These are phyloP conservation scores for Lipomyces starkeyi DNA, from an alignment of 805 yeast species.

Conservation along the genomic window DNA sequence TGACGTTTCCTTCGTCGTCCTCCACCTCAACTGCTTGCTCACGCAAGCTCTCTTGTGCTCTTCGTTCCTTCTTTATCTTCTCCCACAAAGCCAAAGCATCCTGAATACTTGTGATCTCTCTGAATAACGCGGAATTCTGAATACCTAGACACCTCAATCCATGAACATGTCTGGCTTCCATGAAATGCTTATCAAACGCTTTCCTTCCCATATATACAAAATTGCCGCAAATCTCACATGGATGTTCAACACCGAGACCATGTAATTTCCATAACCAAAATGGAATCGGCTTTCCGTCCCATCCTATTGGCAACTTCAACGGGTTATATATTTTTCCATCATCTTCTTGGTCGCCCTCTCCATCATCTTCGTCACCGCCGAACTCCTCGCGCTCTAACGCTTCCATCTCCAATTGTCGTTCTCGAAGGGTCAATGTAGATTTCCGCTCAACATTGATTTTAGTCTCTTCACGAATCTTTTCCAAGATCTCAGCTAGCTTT, in stretches of 20 bases:
- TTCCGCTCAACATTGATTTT: slow-evolving; percentile 67
- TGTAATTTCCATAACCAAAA: slow-evolving; percentile 89
- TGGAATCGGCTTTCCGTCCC: slow-evolving; percentile 92
- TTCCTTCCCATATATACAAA: slow-evolving; percentile 72
- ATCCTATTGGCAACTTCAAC: slow-evolving; percentile 74
- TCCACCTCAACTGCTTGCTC: slow-evolving; percentile 80
- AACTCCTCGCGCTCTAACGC: slow-evolving; percentile 47
- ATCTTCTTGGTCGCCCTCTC: slow-evolving; percentile 46
- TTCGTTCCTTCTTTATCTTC: slow-evolving; percentile 49
- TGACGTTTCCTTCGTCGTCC: slow-evolving; percentile 90
- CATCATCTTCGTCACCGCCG: slow-evolving; percentile 40
- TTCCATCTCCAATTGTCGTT: slow-evolving; percentile 61
- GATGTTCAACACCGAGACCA: slow-evolving; percentile 74
- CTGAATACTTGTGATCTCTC: slow-evolving; percentile 66
- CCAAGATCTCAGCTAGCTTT: slow-evolving; percentile 49
- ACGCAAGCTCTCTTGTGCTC: slow-evolving; percentile 50
- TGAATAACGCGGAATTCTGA: slow-evolving; percentile 58
- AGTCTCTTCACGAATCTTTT: slow-evolving; percentile 56
- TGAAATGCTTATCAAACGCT: slow-evolving; percentile 75
- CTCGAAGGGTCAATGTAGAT: slow-evolving; percentile 72
- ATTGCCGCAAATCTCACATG: slow-evolving; percentile 89
- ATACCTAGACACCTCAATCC: slow-evolving; percentile 82
- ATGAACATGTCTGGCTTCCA: slow-evolving; percentile 67
- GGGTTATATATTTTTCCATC: slow-evolving; percentile 51
- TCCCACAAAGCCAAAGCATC: slow-evolving; percentile 69